These are phyloP conservation scores for Golubevia sp. DNA, from an alignment of 1,284 basidiomycete species.

Conservation along the genomic window DNA sequence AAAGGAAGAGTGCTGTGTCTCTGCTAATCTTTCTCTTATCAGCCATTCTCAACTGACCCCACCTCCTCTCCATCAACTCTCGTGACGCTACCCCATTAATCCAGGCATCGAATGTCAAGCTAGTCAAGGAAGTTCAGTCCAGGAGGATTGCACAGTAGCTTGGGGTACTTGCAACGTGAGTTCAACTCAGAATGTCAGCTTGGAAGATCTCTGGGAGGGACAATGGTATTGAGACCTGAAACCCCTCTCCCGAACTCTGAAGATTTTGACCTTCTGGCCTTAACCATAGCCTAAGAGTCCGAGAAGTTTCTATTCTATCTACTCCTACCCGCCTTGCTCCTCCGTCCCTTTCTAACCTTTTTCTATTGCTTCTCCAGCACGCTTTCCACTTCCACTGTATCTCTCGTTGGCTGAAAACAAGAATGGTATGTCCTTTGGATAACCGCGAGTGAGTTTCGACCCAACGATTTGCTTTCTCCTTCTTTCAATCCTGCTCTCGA, in stretches of 20 bases:
- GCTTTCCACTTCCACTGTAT: conserved; percentile 99
- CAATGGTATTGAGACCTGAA: no score
- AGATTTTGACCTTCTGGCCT: no score
- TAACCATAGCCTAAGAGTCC: no score
- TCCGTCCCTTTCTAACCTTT: neutral
- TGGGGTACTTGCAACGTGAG: conserved; percentile 99
- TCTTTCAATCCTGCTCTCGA: neutral
- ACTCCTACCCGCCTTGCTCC: neutral
- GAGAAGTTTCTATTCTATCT: no score
- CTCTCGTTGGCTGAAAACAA: conserved; percentile 97
- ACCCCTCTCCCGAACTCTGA: no score
- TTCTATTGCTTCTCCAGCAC: conserved; percentile 69
- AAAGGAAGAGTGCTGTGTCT: no score
- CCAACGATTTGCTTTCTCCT: neutral
- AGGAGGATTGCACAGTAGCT: conserved; percentile 96
- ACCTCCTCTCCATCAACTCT: neutral
- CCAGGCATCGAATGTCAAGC: conserved; percentile 99
- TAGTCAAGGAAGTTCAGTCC: conserved; percentile 93
- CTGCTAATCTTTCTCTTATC: no score
- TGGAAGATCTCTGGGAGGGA: no score
- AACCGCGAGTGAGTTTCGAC: conserved; percentile 69
- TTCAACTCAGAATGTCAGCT: no score
- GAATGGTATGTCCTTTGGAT: conserved; percentile 97
- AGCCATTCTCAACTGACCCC: no score
- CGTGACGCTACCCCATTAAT: no score